Conservation (phyloP, 306 rosid genomes). For the Prunus padus region DNA sequence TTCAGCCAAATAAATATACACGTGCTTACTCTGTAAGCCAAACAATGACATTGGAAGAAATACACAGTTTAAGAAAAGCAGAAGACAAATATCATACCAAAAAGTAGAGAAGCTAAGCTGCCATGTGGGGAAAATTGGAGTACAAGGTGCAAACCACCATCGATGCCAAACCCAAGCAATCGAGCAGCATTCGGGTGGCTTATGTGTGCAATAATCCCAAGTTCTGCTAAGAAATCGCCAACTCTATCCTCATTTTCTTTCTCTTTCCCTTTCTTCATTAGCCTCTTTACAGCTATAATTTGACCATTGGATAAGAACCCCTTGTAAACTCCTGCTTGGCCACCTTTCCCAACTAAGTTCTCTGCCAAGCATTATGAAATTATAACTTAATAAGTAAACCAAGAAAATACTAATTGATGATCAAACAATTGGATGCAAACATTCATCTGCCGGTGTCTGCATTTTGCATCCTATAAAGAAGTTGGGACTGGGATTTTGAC, state of each 20-base stretch:
- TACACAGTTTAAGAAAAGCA: neutral
- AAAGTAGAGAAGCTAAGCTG: conserved; percentile 81
- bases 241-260: conserved; percentile 64
- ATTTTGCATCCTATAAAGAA: neutral
- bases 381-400: neutral
- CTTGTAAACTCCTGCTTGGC: conserved; percentile 91
- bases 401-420: neutral
- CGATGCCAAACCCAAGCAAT: conserved; percentile 80
- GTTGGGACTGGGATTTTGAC: no score
- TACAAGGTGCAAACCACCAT: conserved; percentile 74
- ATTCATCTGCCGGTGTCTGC: neutral
- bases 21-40: neutral
- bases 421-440: neutral
- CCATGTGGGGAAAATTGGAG: conserved; percentile 72
- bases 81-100: conserved; percentile 43
- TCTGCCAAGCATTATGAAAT: conserved; percentile 33
- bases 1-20: conserved; percentile 22
- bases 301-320: conserved; percentile 65
- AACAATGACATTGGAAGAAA: conserved; percentile 11
- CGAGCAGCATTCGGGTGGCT: conserved; percentile 75
- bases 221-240: conserved; percentile 79
- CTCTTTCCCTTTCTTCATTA: conserved; percentile 60
- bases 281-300: conserved; percentile 77
- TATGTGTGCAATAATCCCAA: conserved; percentile 91
- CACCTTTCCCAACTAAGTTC: conserved; percentile 88